Evolutionary conservation across 768 basidiomycete genomes (phyloP), one percentile per base, ranked within the genome.

Genomic region (Lactarius vividus): DNA sequence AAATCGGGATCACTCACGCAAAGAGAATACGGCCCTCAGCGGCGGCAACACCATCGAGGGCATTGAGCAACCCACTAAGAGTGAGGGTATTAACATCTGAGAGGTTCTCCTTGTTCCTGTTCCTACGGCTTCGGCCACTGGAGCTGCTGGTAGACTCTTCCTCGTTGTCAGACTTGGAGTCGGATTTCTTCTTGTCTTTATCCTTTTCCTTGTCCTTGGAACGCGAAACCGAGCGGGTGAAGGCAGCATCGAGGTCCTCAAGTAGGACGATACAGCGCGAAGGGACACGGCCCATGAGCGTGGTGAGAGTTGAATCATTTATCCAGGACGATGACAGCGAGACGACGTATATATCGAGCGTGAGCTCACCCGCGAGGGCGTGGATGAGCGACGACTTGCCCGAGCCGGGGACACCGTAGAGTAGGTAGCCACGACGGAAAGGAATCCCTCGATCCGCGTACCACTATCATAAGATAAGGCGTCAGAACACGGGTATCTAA

Each of bases 371-470:
- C 9, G 94, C 94, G 33, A 95, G 85, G 16, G 93, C 85, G 69
- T 94, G 91, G 71, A 94, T 92, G 63, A 94, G 81, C 23, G 90
- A 92, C 26, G 88, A 89, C 79, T 95, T 95, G 56, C 92, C 92
- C 31, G 89, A 90, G 57, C 92, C 93, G 13, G 92, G 88, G 31
- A 92, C 88, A 69, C 91, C 91, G 71, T 93, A 87, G 28, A 94
- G 81, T 59, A 94, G 84, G 75, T 92, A 93, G 5, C 93, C 93
- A 63, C 93, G 85, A 62, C 93, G 89, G 84, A 92, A 94, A 35
- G 93, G 93, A 70, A 94, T 94, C 59, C 93, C 93, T 71, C 93
- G 88, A 75, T 93, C 90, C n/a, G 91, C 90, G 71, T 94, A 95
- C 93, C 93, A 94, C 86, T 91, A 68, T 44, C 33, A 37, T 49